phyloP scores from a whole-genome alignment of 331 rosid species.

The Spiraea crenata region DNA sequence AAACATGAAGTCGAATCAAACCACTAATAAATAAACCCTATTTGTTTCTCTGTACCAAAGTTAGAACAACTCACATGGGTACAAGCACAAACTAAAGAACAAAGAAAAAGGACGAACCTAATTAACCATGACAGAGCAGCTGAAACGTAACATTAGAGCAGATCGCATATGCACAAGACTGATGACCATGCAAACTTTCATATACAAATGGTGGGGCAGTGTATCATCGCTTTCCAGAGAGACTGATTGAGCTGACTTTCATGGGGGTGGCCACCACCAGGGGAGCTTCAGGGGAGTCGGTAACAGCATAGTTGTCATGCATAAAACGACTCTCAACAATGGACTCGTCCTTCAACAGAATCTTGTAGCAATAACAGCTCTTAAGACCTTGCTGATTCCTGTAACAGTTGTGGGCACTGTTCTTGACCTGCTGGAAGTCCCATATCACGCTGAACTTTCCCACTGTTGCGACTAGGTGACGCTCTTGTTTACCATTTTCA shows the following conservation, averaged over 20 bases:
- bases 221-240: slow-evolving; percentile 60
- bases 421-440: slow-evolving; percentile 93
- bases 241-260: slow-evolving; percentile 93
- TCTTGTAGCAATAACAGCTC: slow-evolving; percentile 90
- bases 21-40: too few species aligned
- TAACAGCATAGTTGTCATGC: slow-evolving; percentile 80
- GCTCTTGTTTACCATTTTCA: slow-evolving; percentile 93
- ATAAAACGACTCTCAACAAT: slow-evolving; percentile 89
- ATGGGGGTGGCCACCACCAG: slow-evolving; percentile 89
- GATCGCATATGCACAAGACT: slow-evolving; percentile 22
- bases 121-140: slow-evolving; percentile 9
- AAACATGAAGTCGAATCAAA: too few species aligned
- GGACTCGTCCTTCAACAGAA: slow-evolving; percentile 82
- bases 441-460: slow-evolving; percentile 94
- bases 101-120: background rate
- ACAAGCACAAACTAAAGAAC: slow-evolving; percentile 17
- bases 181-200: background rate
- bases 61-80: background rate
- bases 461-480: slow-evolving; percentile 84
- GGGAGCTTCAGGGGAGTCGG: slow-evolving; percentile 88
- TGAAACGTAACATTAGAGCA: background rate
- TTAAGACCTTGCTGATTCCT: slow-evolving; percentile 86
- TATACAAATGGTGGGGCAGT: slow-evolving; percentile 14
- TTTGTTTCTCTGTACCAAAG: background rate
- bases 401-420: slow-evolving; percentile 80